A percentile compares a stretch with the other conserved stretches of the same genome.
These are phyloP conservation scores for Rhynchospora tenuis DNA, from an alignment of 176 grass and related monocot species.

Conservation along the genomic window DNA sequence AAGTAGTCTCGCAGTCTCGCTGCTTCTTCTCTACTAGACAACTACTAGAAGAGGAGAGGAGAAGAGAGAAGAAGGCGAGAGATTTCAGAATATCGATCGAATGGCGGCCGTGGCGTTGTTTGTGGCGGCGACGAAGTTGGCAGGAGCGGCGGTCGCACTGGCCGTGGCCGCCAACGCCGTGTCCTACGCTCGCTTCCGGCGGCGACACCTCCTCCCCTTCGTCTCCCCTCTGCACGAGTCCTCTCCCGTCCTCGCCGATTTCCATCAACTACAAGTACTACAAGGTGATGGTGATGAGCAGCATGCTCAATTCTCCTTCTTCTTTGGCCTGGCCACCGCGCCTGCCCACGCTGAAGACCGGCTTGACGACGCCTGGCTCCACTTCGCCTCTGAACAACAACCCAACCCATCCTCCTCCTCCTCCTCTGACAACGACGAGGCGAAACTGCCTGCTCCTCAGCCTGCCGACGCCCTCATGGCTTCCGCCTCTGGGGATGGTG, in stretches of 20 bases:
- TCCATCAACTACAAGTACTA: no score
- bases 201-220: slow-evolving; percentile 57
- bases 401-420: slow-evolving; percentile 24
- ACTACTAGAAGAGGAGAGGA: no score
- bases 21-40: no score
- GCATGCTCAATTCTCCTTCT: slow-evolving; percentile 42
- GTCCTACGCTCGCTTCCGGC: slow-evolving; percentile 55
- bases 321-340: slow-evolving; percentile 84
- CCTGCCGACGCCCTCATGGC: slow-evolving; percentile 46
- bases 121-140: slow-evolving; percentile 48
- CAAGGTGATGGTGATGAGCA: no score
- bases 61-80: slow-evolving; percentile 34
- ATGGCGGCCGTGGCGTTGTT: slow-evolving; percentile 53
- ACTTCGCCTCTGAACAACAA: slow-evolving; percentile 52
- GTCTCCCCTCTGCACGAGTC: slow-evolving; percentile 61
- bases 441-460: slow-evolving; percentile 3
- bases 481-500: slow-evolving; percentile 54
- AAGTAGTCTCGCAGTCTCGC: no score
- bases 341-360: slow-evolving; percentile 88
- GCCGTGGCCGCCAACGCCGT: slow-evolving; percentile 51
- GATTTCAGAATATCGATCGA: no score
- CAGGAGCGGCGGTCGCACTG: slow-evolving; percentile 40
- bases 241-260: slow-evolving; percentile 58
- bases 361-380: slow-evolving; percentile 80
- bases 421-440: neutral